phyloP scores from a whole-genome alignment of 345 rosid species.

The Pelargonium nanum region DNA sequence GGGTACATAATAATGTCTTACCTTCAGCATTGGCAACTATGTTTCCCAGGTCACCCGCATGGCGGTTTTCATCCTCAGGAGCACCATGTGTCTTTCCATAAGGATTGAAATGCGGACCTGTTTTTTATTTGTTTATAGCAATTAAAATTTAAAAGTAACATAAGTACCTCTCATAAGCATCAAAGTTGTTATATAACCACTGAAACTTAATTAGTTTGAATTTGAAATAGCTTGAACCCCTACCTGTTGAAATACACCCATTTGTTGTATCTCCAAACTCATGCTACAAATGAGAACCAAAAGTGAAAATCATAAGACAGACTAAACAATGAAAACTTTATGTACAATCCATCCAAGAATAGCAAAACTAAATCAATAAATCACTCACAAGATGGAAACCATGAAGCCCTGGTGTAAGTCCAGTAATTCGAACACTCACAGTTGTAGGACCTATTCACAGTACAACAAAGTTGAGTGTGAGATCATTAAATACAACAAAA shows the following conservation, averaged over 20 bases:
- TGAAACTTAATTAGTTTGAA: neutral
- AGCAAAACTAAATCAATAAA: neutral
- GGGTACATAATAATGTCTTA: constrained; percentile 15
- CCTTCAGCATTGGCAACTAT: constrained; percentile 84
- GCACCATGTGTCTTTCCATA: constrained; percentile 81
- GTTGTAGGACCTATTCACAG: constrained; percentile 66
- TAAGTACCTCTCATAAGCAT: neutral
- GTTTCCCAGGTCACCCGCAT: constrained; percentile 99
- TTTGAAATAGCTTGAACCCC: constrained; percentile 3
- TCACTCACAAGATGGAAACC: constrained; percentile 75
- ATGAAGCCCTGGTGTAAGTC: constrained; percentile 82
- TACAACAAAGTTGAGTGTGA: neutral
- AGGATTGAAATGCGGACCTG: constrained; percentile 95
- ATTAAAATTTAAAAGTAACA: neutral
- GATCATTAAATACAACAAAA: neutral
- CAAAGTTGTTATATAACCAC: neutral
- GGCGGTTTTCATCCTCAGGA: constrained; percentile 86
- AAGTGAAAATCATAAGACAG: neutral
- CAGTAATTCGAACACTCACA: constrained; percentile 73
- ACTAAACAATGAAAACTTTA: constrained; percentile 3
- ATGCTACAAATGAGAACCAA: constrained; percentile 41
- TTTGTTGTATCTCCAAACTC: constrained; percentile 96
- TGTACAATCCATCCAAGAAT: neutral
- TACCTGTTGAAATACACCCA: constrained; percentile 96
- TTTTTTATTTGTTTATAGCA: constrained; percentile 2